Conservation (phyloP, 148 eudicot genomes). For the Fagopyrum esculentum region DNA sequence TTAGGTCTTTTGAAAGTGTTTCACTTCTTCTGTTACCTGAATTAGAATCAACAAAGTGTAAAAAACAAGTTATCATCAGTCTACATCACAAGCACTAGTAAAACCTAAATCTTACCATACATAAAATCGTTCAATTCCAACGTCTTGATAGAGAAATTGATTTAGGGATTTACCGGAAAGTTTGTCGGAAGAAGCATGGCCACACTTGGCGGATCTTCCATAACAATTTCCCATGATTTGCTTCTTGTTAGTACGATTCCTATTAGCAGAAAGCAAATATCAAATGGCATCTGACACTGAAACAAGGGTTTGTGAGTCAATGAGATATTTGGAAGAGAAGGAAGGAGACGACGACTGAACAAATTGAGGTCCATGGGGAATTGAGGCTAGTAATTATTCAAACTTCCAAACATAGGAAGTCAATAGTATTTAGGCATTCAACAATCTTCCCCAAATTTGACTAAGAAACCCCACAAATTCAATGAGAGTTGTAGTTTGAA, state of each 20-base stretch:
- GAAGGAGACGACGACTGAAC: neutral
- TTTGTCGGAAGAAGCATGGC: constrained; percentile 8
- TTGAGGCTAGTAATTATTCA: neutral
- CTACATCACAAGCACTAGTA: neutral
- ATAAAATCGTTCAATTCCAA: neutral
- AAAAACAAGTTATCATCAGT: neutral
- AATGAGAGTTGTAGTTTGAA: neutral
- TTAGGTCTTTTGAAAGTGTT: neutral
- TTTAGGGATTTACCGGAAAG: neutral
- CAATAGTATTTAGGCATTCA: neutral
- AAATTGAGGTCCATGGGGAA: neutral
- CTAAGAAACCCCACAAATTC: constrained; percentile 2
- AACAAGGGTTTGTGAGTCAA: neutral
- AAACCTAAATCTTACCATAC: too few species aligned
- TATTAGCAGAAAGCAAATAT: neutral
- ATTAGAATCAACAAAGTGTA: neutral
- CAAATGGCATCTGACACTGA: neutral
- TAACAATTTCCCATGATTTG: neutral
- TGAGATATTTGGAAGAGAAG: neutral
- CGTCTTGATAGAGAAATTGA: neutral
- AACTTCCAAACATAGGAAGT: constrained; percentile 5
- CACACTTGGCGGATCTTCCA: constrained; percentile 8
- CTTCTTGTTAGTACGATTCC: neutral
- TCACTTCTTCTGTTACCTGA: neutral
- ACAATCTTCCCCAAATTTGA: neutral